Evolutionary conservation across 2,329 filamentous ascomycete genomes (phyloP).

Genomic region (Neonectria sp.): DNA sequence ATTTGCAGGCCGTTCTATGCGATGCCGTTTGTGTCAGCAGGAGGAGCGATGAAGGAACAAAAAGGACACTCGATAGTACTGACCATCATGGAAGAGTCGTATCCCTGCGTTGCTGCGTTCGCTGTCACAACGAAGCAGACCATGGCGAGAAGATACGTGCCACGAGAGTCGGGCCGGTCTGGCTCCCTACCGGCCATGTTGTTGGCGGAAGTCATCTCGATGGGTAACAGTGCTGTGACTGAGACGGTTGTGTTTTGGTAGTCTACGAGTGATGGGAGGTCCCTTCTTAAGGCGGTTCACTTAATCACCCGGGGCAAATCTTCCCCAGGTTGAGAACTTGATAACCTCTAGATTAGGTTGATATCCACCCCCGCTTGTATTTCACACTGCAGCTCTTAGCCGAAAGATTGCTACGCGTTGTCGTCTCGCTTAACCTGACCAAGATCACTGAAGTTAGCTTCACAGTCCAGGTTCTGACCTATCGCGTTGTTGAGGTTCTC

Average conservation of each 20-base stretch:
- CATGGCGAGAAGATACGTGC: conserved; percentile 16
- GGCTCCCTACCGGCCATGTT: background rate
- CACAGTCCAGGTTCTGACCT: background rate
- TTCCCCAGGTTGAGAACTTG: background rate
- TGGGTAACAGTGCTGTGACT: background rate
- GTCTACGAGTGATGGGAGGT: background rate
- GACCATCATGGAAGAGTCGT: conserved; percentile 19
- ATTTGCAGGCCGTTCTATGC: conserved; percentile 21
- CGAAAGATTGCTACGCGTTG: background rate
- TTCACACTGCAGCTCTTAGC: background rate
- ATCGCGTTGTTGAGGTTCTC: no score
- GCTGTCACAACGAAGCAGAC: conserved; percentile 12
- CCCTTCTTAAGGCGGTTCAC: background rate
- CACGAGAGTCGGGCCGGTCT: background rate
- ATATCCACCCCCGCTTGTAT: background rate
- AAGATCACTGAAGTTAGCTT: background rate
- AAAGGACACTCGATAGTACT: background rate
- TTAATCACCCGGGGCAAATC: background rate
- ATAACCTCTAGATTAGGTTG: background rate
- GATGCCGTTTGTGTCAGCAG: background rate
- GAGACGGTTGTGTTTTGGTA: background rate
- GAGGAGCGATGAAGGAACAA: background rate
- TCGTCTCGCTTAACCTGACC: background rate
- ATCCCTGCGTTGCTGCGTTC: conserved; percentile 16
- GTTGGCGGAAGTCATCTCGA: background rate